Percentiles rank a stretch among this genome's conserved stretches.
Evolutionary conservation across 805 yeast genomes (phyloP).

Genomic region (Groenewaldozyma tartarivorans): DNA sequence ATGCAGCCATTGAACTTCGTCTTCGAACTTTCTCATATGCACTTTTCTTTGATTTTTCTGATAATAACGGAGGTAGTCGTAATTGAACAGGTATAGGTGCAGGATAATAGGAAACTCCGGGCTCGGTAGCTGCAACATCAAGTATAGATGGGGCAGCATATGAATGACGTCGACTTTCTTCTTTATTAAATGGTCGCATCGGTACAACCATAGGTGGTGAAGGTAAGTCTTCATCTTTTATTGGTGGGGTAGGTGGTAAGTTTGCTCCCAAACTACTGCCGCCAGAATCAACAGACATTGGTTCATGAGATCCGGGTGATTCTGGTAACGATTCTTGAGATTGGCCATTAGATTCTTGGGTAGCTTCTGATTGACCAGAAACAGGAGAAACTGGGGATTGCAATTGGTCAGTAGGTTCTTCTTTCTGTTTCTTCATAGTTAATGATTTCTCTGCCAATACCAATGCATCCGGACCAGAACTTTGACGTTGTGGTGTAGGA

Average conservation of each 20-base stretch:
- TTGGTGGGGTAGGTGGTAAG: neutral
- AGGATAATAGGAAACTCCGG: slow-evolving; percentile 21
- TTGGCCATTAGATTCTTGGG: too few relatives aligned
- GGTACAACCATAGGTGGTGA: neutral
- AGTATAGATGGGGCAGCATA: neutral
- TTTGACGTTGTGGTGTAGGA: slow-evolving; percentile 17
- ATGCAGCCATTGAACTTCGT: neutral
- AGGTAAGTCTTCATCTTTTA: neutral
- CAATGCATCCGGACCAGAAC: slow-evolving; percentile 7
- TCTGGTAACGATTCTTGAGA: too few relatives aligned
- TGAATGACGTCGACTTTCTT: neutral
- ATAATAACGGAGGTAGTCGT: slow-evolving; percentile 26
- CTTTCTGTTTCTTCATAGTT: too few relatives aligned
- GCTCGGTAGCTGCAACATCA: neutral
- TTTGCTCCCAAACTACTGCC: neutral
- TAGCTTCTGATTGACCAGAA: too few relatives aligned
- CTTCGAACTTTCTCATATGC: neutral
- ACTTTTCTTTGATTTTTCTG: slow-evolving; percentile 9
- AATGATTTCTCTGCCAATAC: too few relatives aligned
- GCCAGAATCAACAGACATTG: neutral
- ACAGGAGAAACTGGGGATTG: too few relatives aligned
- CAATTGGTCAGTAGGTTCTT: too few relatives aligned
- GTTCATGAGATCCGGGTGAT: too few relatives aligned
- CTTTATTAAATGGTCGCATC: neutral
- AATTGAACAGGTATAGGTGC: slow-evolving; percentile 29